These are phyloP conservation scores for Calocera cornea DNA, from an alignment of 768 basidiomycete species.

Conservation along the genomic window DNA sequence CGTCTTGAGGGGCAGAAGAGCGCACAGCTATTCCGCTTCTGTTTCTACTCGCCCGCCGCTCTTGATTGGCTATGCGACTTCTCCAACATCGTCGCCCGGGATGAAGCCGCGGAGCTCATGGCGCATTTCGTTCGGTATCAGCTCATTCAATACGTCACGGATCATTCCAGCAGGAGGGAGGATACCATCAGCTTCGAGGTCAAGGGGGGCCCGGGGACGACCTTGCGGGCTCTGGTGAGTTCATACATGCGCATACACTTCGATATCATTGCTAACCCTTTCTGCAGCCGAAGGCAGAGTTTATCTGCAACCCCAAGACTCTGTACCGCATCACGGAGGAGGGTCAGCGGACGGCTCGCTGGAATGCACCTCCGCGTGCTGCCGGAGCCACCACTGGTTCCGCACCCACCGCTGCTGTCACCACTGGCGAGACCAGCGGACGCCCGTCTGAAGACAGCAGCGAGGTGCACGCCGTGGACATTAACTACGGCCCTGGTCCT, in stretches of 20 bases:
- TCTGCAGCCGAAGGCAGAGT: slow-evolving; percentile 54
- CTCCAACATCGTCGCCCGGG: slow-evolving; percentile 86
- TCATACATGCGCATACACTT: neutral
- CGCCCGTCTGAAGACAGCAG: slow-evolving; percentile 10
- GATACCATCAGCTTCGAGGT: slow-evolving; percentile 8
- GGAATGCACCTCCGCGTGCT: slow-evolving; percentile 38
- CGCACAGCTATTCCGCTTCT: slow-evolving; percentile 41
- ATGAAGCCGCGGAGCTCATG: slow-evolving; percentile 94
- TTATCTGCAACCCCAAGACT: slow-evolving; percentile 89
- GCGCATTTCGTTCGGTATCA: slow-evolving; percentile 96
- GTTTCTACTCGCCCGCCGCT: slow-evolving; percentile 75
- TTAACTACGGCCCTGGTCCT: slow-evolving; percentile 11
- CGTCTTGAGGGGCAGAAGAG: slow-evolving; percentile 30
- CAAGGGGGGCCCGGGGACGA: slow-evolving; percentile 6
- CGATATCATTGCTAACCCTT: neutral
- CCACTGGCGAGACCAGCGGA: neutral
- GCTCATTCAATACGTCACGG: slow-evolving; percentile 59
- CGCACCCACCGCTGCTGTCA: slow-evolving; percentile 1
- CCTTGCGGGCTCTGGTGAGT: neutral
- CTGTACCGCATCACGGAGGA: slow-evolving; percentile 91
- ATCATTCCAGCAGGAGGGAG: slow-evolving; percentile 13
- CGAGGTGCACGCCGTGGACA: slow-evolving; percentile 9
- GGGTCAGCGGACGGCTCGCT: slow-evolving; percentile 71
- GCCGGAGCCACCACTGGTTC: neutral
- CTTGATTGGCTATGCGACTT: slow-evolving; percentile 98